A percentile compares a stretch with the other conserved stretches of the same genome.
These are phyloP conservation scores for Pisolithus microcarpus DNA, from an alignment of 768 basidiomycete genomes.

Conservation along the genomic window DNA sequence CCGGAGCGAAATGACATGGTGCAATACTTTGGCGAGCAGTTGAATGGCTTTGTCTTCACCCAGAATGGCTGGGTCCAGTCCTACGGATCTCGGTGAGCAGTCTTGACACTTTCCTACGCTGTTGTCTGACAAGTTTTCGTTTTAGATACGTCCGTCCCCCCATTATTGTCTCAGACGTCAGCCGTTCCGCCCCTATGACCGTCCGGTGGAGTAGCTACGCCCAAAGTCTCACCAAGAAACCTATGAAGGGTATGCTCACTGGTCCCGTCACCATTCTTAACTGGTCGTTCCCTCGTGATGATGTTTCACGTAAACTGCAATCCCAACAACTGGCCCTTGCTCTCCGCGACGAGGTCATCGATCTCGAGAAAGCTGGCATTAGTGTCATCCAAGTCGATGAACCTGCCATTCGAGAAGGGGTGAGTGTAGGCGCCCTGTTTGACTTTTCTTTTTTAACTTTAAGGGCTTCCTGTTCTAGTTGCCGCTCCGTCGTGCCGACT, in stretches of 20 bases:
- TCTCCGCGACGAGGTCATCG: constrained; percentile 95
- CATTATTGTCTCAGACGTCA: constrained; percentile 97
- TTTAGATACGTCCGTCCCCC: constrained; percentile 91
- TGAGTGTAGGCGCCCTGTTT: constrained; percentile 33
- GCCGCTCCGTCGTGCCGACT: constrained; percentile 92
- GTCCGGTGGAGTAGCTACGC: constrained; percentile 97
- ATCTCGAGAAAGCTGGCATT: constrained; percentile 95
- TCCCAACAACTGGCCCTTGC: constrained; percentile 97
- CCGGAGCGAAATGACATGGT: constrained; percentile 99
- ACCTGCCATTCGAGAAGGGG: constrained; percentile 98
- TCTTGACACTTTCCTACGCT: constrained; percentile 3
- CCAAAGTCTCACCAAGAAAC: constrained; percentile 85
- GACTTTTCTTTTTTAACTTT: constrained; percentile 1
- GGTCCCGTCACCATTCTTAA: constrained; percentile 98
- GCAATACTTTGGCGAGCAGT: constrained; percentile 97
- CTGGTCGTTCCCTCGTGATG: constrained; percentile 99
- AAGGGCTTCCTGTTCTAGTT: constrained; percentile 41
- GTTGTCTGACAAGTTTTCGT: constrained; percentile 6
- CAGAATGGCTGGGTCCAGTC: constrained; percentile 99
- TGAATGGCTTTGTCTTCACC: constrained; percentile 95
- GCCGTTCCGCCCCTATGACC: constrained; percentile 87
- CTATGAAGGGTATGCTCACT: constrained; percentile 99
- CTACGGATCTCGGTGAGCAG: constrained; percentile 88
- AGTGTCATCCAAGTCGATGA: constrained; percentile 99
- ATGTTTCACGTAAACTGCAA: constrained; percentile 92